Base-by-base conservation (phyloP, 495 filamentous ascomycete species). In the Articulospora tetracladia region DNA sequence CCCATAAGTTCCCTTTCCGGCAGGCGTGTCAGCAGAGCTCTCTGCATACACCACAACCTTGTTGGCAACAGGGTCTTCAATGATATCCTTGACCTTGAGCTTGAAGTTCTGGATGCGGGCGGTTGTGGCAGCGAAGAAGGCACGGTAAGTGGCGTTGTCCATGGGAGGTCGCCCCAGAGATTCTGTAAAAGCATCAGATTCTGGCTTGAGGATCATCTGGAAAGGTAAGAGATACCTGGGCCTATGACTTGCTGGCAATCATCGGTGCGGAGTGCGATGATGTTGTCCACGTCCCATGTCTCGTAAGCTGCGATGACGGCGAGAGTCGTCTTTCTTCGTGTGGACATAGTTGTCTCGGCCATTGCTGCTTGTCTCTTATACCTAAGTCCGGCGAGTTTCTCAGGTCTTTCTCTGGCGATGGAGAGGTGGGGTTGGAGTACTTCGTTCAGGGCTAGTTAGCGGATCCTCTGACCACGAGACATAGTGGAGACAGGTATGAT, bases 101-200 rank as follows among this genome's bases (percentile, higher is more conserved):
- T 36, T 28, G 56, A 58, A 50, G 46, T 58, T 58, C 25, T 13
- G 34, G 56, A 58, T 51, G 19, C 48, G 48, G 7, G 56, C 15
- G 11, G 39, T 23, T 1, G 30, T 36, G 41, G 46, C 11, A 24
- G 27, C 41, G 27, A 19, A 58, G 44, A 58, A 50, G 23, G 41
- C 27, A 1, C 12, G 17, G 56, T 58, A 58, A 25, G 28, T 26
- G 6, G 56, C 19, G 44, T 58, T 58, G 26, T 24, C 39, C 39
- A 44, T 44, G 39, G 11, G 11, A 3, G 10, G 8, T 12, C 39
- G 39, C 3, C 17, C 17, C 8, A 44, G 39, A 3, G 39, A 44
- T 44, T 12, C 39, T 44, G 15, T 7, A 17, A 44, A n/a, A 44
- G 3, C n/a, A 17, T 44, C n/a, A 44, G 39, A 12, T 44, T 15